These are phyloP conservation scores for Colletotrichum godetiae DNA, from an alignment of 2,329 filamentous ascomycete genomes.

Conservation along the genomic window DNA sequence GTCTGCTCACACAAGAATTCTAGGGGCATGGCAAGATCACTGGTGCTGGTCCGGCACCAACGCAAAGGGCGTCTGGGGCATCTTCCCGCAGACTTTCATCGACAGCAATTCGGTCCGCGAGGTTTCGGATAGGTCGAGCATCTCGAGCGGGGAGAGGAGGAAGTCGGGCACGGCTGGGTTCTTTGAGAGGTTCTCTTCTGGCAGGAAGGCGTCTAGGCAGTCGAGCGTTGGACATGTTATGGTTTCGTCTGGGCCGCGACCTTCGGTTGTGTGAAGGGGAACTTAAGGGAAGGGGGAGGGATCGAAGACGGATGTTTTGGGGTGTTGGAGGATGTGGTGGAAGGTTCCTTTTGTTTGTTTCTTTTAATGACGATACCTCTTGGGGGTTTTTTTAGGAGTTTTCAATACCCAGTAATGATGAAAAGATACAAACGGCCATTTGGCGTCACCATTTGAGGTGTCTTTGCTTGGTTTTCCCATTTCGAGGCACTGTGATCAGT, in stretches of 20 bases:
- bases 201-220: constrained; percentile 42
- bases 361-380: background rate
- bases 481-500: too few species aligned
- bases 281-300: too few species aligned
- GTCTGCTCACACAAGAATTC: background rate
- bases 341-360: background rate
- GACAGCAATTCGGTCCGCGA: constrained; percentile 58
- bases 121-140: constrained; percentile 42
- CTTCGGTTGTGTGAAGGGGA: constrained; percentile 12
- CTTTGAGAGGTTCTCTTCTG: constrained; percentile 47
- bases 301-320: background rate
- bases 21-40: constrained; percentile 58
- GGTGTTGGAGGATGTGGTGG: background rate
- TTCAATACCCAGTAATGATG: background rate
- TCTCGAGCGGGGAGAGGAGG: constrained; percentile 49
- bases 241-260: constrained; percentile 18
- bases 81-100: constrained; percentile 64
- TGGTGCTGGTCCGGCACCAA: constrained; percentile 70
- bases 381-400: background rate
- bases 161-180: constrained; percentile 43
- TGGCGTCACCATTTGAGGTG: too few species aligned
- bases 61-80: constrained; percentile 62
- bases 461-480: too few species aligned
- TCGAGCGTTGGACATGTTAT: constrained; percentile 44
- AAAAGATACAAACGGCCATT: background rate